Evolutionary conservation across 2,329 filamentous ascomycete species (phyloP), one percentile per base, ranked within the genome.

Genomic region (Ophiosphaerella narmari): DNA sequence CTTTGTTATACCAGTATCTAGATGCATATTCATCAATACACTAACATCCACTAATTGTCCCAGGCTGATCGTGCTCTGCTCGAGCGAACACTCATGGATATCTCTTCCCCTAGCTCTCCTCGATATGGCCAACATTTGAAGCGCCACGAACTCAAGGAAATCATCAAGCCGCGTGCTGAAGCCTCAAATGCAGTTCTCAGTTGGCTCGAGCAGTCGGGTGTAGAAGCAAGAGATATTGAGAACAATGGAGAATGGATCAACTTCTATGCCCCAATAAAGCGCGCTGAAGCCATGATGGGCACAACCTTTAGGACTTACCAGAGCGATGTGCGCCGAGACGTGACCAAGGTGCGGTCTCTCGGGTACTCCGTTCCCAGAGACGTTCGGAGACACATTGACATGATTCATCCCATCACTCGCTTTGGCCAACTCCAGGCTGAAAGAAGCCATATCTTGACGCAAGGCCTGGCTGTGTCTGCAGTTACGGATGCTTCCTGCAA

Each of bases 401-500:
- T 87, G 63, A 82, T 88, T 41, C 83, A 87, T 67, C 86, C 86
- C 1, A 88, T 85, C 0, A 88, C 83, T 4, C 77, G 81, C 34
- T 88, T 88, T 50, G 81, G 82, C 14, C 74, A 78, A 47, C 75
- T 81, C 18, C 68, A 66, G 26, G 59, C 78, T 2, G 77, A 81
- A 48, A 65, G 59, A 38, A 75, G 67, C 23, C 69, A 70, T 6
- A 65, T 75, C 11, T 48, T 69, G 16, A 63, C 67, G 29, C 56
- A 69, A 37, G 60, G 70, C 42, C 54, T 54, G 3, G 54, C 59
- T 7, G 56, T 67, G 14, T 57, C 53, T 3, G 55, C 58, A 31
- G 62, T 62, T n/a, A 55, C 65, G 16, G 70, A 73, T 11, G 65
- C 71, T 5, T 68, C 63, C 35, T 81, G 79, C 62, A 74, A 76